Evolutionary conservation across 1,284 basidiomycete species (phyloP), one percentile per base, ranked within the genome.

Genomic region (Ceratobasidium sp.): DNA sequence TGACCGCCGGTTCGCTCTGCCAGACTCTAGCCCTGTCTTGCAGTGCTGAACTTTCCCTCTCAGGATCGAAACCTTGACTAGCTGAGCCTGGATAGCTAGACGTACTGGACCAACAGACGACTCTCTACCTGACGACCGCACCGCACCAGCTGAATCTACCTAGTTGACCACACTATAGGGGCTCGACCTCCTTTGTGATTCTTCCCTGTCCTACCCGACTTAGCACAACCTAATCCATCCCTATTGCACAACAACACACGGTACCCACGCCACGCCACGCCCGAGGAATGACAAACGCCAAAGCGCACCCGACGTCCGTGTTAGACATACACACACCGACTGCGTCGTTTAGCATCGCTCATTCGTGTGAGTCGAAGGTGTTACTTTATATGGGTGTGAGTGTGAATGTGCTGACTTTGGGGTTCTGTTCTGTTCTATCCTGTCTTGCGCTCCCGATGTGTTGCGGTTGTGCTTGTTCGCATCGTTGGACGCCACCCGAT

Each of bases 251-350:
- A n/a, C n/a, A n/a, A n/a, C n/a, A n/a, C n/a, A n/a, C n/a, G n/a
- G n/a, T n/a, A n/a, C n/a, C n/a, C n/a, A n/a, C n/a, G n/a, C n/a
- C 17, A 27, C 45, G 6, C 63, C 8, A 27, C 63, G 47, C 29
- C 47, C 56, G 31, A 57, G 19, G 4, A 22, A 66, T 66, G 64
- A 54, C 64, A 17, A 66, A 66, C 66, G 59, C 71, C 31, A 57
- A 57, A 48, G 22, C 29, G 15, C 65, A 53, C 29, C 53, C 66
- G 36, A 41, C 66, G 36, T 56, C 66, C 17, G 56, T 93, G 59
- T 81, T 94, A 71, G 88, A 91, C 77, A 86, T 93, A 33, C 93
- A 94, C 78, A 93, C 93, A 0, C 92, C 93, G 0, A 81, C 85
- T 1, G 87, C 88, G 8, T 94, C 93, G 17, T 90, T 93, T 79